Evolutionary conservation across 2,329 filamentous ascomycete genomes (phyloP), one percentile per base, ranked within the genome.

Genomic region (Diaporthe vexans): DNA sequence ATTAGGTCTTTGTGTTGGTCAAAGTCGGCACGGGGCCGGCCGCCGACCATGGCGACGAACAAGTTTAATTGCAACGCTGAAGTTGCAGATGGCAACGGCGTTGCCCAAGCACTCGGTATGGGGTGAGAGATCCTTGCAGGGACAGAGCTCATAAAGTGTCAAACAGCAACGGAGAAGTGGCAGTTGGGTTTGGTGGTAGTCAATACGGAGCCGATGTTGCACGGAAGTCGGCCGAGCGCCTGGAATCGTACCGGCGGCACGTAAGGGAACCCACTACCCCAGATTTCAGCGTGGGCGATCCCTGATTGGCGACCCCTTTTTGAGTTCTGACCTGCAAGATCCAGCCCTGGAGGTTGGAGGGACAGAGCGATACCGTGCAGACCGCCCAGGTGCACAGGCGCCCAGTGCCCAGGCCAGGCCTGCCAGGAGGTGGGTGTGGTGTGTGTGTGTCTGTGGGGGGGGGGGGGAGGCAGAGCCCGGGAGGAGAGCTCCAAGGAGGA

Each of bases 301-400:
- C 70, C 70, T 72, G 70, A 65, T 72, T 72, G 57, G 70, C 70
- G 70, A 52, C 57, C 69, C 57, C 58, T 13, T 54, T 61, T 63
- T 37, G 57, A 51, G 54, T 48, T 37, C 54, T 71, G 54, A 35
- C 56, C 43, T 54, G 46, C 57, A 37, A 52, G 56, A 58, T 63
- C 56, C 33, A 40, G 56, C 69, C 37, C 26, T 57, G 46, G 24
- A 43, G 40, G 4, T 11, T 17, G 15, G 37, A 40, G 40, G 52
- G 68, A 17, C 24, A 46, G 43, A 24, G 11, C 15, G 59, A 29
- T 48, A 43, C 15, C n/a, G 24, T 61, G 58, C 58, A 37, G 29
- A 51, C 40, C 19, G 56, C 40, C 68, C 40, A 48, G 59, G 59
- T 65, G 59, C 43, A 33, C 43, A 67, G 46, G 61, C 26, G 43